Conservation (phyloP, 164 flowering plant genomes). For the Macadamia tetraphylla region DNA sequence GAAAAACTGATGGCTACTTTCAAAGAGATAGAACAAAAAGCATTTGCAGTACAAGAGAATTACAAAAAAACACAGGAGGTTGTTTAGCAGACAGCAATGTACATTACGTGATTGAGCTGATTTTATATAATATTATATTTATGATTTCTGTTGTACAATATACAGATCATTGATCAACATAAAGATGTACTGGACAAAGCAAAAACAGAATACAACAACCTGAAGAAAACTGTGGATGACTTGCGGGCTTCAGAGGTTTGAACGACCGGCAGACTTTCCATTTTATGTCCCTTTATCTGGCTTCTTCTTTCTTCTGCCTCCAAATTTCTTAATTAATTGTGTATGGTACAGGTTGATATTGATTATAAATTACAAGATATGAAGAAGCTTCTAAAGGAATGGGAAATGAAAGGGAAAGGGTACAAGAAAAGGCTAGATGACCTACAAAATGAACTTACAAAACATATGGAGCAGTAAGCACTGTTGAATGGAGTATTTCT, state of each 20-base stretch:
- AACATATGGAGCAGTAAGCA: constrained; percentile 89
- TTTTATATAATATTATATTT: not conserved
- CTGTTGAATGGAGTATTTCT: not conserved
- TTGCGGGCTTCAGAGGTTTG: constrained; percentile 75
- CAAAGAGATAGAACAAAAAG: constrained; percentile 78
- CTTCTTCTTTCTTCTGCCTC: not conserved
- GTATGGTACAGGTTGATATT: constrained; percentile 69
- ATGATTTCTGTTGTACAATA: constrained; percentile 2
- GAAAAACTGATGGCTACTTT: constrained; percentile 44
- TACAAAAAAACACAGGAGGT: constrained; percentile 77
- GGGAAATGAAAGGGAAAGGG: constrained; percentile 71
- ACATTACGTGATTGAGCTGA: not conserved
- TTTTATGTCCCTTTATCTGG: not conserved
- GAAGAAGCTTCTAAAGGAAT: constrained; percentile 69
- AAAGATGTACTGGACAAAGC: constrained; percentile 66
- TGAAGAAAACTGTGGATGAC: constrained; percentile 44
- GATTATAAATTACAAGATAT: constrained; percentile 80
- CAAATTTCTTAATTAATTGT: not conserved
- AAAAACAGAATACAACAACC: constrained; percentile 60
- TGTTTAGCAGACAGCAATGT: not conserved
- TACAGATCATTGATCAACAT: constrained; percentile 71
- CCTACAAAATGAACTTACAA: constrained; percentile 42
- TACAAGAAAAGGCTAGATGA: constrained; percentile 75
- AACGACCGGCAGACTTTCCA: not conserved
- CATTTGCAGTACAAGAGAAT: constrained; percentile 75